Percentiles rank a stretch among this genome's conserved stretches.
phyloP scores from a whole-genome alignment of 495 filamentous ascomycete species.

The Penicillium mononematosum region DNA sequence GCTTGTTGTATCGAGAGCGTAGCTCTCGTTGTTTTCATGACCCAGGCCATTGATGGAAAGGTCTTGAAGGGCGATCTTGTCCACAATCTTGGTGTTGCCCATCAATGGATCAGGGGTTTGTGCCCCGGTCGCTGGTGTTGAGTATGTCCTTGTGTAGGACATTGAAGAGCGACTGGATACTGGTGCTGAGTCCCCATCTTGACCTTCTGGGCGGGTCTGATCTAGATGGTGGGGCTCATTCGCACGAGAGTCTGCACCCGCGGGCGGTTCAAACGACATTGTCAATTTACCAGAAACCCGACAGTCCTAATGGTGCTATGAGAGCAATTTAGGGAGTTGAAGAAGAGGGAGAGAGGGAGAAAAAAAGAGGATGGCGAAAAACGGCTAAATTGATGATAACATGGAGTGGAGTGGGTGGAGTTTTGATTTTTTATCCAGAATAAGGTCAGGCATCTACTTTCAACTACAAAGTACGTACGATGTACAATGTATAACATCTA shows the following conservation, averaged over 20 bases:
- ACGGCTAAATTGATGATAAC: neutral
- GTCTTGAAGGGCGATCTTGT: conserved; percentile 20
- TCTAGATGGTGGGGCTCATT: conserved; percentile 1
- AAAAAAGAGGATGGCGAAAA: neutral
- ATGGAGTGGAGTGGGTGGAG: conserved; percentile 5
- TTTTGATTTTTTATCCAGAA: neutral
- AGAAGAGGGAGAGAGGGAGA: neutral
- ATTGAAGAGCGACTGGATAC: conserved; percentile 25
- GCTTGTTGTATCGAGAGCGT: conserved; percentile 17
- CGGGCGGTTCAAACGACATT: conserved; percentile 17
- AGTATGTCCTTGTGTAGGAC: conserved; percentile 20
- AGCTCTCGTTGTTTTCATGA: conserved; percentile 15
- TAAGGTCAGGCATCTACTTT: neutral
- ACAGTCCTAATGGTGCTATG: neutral
- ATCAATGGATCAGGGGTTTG: conserved; percentile 28
- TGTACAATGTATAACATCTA: too few species aligned
- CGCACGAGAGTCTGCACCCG: conserved; percentile 14
- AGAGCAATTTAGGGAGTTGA: neutral
- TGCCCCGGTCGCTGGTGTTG: conserved; percentile 27
- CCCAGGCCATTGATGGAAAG: conserved; percentile 16
- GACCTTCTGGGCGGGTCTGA: neutral
- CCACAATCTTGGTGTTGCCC: conserved; percentile 14
- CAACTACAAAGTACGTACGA: neutral
- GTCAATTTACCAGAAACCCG: neutral
- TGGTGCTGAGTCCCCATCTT: conserved; percentile 16